Evolutionary conservation across 1,139 yeast species (phyloP).

Genomic region (Diutina sp.): DNA sequence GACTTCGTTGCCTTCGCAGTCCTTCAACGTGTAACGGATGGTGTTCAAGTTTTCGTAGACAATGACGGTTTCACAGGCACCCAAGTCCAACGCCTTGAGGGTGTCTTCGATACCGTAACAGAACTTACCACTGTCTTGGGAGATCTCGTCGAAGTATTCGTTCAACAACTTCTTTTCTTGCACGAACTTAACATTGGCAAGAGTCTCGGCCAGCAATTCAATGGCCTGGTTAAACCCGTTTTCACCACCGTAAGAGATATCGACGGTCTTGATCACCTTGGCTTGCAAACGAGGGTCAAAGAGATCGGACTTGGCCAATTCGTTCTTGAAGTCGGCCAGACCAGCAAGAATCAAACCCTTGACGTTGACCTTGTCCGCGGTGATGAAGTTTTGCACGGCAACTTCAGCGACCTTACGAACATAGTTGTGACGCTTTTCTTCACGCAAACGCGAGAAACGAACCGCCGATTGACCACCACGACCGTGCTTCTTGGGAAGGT

Average conservation of each 20-base stretch:
- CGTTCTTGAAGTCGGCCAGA: constrained; percentile 96
- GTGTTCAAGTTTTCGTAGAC: constrained; percentile 87
- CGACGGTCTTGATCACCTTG: constrained; percentile 84
- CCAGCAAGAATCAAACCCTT: constrained; percentile 95
- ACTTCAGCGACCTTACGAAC: constrained; percentile 97
- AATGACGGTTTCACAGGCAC: constrained; percentile 87
- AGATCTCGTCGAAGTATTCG: constrained; percentile 87
- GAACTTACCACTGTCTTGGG: constrained; percentile 93
- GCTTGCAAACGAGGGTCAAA: constrained; percentile 82
- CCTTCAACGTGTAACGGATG: constrained; percentile 74
- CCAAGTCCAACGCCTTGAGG: constrained; percentile 86
- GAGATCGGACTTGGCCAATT: constrained; percentile 82
- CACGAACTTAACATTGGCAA: constrained; percentile 91
- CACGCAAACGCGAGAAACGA: constrained; percentile 98
- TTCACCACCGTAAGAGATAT: constrained; percentile 97
- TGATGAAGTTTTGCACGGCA: constrained; percentile 92
- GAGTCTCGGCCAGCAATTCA: constrained; percentile 91
- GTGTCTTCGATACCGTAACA: constrained; percentile 98
- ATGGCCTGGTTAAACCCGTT: constrained; percentile 98
- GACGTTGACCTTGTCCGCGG: constrained; percentile 85
- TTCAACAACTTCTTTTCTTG: constrained; percentile 95
- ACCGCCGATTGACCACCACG: constrained; percentile 99
- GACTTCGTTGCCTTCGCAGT: constrained; percentile 68
- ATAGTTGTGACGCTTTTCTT: constrained; percentile 96
- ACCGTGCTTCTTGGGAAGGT: constrained; percentile 97